Conservation (phyloP, 2,329 filamentous ascomycete species). For the Pezicula carpinea region DNA sequence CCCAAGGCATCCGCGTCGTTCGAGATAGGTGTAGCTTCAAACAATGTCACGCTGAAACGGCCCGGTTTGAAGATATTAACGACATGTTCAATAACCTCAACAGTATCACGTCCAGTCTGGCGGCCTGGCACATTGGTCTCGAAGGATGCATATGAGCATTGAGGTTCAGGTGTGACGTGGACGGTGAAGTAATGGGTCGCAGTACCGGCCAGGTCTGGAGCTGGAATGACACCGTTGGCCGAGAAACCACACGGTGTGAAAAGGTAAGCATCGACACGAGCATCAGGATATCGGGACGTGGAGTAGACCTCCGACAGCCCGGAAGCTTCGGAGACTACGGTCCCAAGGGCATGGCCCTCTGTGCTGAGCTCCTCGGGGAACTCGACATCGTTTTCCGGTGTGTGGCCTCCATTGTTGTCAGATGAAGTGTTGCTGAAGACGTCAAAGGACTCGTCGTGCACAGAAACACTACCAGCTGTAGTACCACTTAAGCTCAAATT, state of each 20-base stretch:
- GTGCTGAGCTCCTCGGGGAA: slow-evolving; percentile 76
- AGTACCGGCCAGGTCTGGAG: slow-evolving; percentile 50
- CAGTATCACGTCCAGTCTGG: slow-evolving; percentile 82
- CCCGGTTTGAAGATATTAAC: slow-evolving; percentile 95
- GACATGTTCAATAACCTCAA: slow-evolving; percentile 88
- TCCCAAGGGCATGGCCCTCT: slow-evolving; percentile 89
- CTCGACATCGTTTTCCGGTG: slow-evolving; percentile 50
- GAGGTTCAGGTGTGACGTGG: slow-evolving; percentile 93
- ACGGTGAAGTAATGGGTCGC: slow-evolving; percentile 90
- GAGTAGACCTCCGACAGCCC: slow-evolving; percentile 89
- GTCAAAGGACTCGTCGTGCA: slow-evolving; percentile 61
- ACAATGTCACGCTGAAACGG: slow-evolving; percentile 95
- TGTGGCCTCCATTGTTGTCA: slow-evolving; percentile 54
- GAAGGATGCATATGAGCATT: slow-evolving; percentile 96
- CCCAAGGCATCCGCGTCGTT: slow-evolving; percentile 17
- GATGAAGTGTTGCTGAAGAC: slow-evolving; percentile 75
- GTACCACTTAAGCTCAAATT: slow-evolving; percentile 34
- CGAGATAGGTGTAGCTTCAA: slow-evolving; percentile 71
- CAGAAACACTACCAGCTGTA: slow-evolving; percentile 27
- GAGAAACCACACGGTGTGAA: slow-evolving; percentile 97
- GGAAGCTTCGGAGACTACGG: slow-evolving; percentile 84
- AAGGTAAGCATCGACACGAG: slow-evolving; percentile 90
- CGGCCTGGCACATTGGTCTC: slow-evolving; percentile 94
- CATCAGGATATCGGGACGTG: slow-evolving; percentile 80
- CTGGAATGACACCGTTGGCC: slow-evolving; percentile 90